phyloP scores from a whole-genome alignment of 345 rosid species.

The Euphorbia peplus region DNA sequence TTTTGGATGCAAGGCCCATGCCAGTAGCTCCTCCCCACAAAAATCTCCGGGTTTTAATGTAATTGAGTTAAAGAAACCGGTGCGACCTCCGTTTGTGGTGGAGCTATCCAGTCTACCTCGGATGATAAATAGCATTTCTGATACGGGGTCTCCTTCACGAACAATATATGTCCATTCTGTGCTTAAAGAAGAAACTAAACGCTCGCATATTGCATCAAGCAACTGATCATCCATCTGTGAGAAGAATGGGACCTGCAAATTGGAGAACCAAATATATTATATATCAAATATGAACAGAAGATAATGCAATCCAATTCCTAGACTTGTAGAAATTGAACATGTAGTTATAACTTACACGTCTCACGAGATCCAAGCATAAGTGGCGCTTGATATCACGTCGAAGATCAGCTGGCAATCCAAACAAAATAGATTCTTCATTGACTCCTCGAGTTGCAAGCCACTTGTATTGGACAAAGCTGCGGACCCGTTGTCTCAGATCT shows the following conservation, averaged over 20 bases:
- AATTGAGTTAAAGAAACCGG: slow-evolving; percentile 59
- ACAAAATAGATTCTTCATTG: slow-evolving; percentile 72
- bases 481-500: slow-evolving; percentile 60
- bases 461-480: slow-evolving; percentile 72
- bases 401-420: slow-evolving; percentile 78
- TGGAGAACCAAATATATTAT: neutral
- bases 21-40: slow-evolving; percentile 67
- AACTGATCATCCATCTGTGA: slow-evolving; percentile 65
- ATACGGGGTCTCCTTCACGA: slow-evolving; percentile 63
- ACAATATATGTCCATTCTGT: slow-evolving; percentile 58
- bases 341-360: slow-evolving; percentile 54
- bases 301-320: neutral
- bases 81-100: slow-evolving; percentile 62
- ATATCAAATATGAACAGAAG: neutral
- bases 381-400: slow-evolving; percentile 87
- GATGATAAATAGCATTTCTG: slow-evolving; percentile 57
- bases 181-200: slow-evolving; percentile 49
- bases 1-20: slow-evolving; percentile 64
- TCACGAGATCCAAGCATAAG: slow-evolving; percentile 87
- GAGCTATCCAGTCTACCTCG: slow-evolving; percentile 59
- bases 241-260: slow-evolving; percentile 54
- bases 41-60: slow-evolving; percentile 56
- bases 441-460: slow-evolving; percentile 96
- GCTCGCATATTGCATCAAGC: slow-evolving; percentile 68
- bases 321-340: neutral